Evolutionary conservation across 2,329 filamentous ascomycete genomes (phyloP), one percentile per base, ranked within the genome.

Genomic region (Phaeosphaeriaceae sp.): DNA sequence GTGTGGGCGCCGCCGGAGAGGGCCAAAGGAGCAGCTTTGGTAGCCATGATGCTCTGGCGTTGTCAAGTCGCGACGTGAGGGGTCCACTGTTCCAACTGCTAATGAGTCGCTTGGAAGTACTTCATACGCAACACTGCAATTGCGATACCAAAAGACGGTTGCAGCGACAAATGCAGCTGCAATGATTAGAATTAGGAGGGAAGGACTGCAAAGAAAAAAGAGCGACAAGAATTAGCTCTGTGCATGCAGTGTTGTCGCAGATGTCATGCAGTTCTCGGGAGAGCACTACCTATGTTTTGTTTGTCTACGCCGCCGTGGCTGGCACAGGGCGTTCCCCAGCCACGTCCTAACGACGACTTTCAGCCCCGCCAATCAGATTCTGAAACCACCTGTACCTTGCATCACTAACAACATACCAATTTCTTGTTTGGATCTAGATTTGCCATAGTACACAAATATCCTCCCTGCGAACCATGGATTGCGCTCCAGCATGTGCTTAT

Each of bases 1-100:
- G 92, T 91, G 77, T 97, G 92, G 68, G 85, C 84, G 62, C 81
- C 81, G 70, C 82, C 84, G 49, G 72, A 59, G 32, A 62, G 61
- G 20, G 59, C 59, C 23, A 64, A 42, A 38, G 59, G 69, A 36
- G 67, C 56, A 23, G 64, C 34, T 46, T 70, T 73, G 45, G 67
- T 66, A 16, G 73, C 70, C 74, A 76, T 77, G 54, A 21, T 58
- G 52, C 13, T 18, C 16, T 17, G 38, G 6, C 16, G n/a, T 12
- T 9, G 32, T 21, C 6, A 26, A 18, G 37, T 29, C 6, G n/a
- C 35, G 35, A 12, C 8, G 13, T 23, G 23, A 21, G 17, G 7
- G 18, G 18, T 23, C 8, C 11, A 20, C n/a, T 23, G 35, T 13
- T n/a, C n/a, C n/a, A n/a, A n/a, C n/a, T n/a, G n/a, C n/a, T n/a